Percentiles rank a stretch among this genome's conserved stretches.
These are phyloP conservation scores for Biscogniauxia mediterranea DNA, from an alignment of 2,329 filamentous ascomycete genomes.

Conservation along the genomic window DNA sequence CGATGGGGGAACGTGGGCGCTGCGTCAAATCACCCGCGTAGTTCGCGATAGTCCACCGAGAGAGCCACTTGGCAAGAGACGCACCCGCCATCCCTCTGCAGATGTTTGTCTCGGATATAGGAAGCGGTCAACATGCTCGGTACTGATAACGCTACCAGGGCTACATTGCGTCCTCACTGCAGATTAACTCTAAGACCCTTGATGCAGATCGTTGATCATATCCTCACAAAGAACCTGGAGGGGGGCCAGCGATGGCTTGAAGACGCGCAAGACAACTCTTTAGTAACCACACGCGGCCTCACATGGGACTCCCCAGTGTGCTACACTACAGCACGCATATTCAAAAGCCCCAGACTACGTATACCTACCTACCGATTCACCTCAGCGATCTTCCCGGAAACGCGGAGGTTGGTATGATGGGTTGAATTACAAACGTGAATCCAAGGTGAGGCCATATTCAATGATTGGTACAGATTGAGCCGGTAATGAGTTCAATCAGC, in stretches of 20 bases:
- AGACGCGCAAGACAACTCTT: slow-evolving; percentile 3
- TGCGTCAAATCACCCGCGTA: background rate
- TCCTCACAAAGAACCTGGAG: slow-evolving; percentile 3
- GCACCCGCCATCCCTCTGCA: slow-evolving; percentile 16
- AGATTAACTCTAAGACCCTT: slow-evolving; percentile 11
- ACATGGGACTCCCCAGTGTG: background rate
- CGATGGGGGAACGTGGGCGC: background rate
- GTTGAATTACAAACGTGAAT: background rate
- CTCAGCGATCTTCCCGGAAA: background rate
- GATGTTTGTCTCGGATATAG: slow-evolving; percentile 7
- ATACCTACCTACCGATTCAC: background rate
- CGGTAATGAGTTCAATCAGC: no score
- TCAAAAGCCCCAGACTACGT: background rate
- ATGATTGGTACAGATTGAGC: background rate
- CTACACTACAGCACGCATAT: background rate
- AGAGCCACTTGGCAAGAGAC: slow-evolving; percentile 13
- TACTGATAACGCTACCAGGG: background rate
- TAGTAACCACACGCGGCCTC: slow-evolving; percentile 1
- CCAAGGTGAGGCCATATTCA: background rate
- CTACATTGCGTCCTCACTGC: background rate
- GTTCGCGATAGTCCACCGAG: background rate
- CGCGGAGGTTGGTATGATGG: slow-evolving; percentile 2
- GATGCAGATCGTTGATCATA: slow-evolving; percentile 15
- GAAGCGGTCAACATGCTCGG: slow-evolving; percentile 8
- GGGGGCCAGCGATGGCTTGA: slow-evolving; percentile 4